Conservation (phyloP, 2,329 filamentous ascomycete genomes). For the Colletotrichum camelliae region DNA sequence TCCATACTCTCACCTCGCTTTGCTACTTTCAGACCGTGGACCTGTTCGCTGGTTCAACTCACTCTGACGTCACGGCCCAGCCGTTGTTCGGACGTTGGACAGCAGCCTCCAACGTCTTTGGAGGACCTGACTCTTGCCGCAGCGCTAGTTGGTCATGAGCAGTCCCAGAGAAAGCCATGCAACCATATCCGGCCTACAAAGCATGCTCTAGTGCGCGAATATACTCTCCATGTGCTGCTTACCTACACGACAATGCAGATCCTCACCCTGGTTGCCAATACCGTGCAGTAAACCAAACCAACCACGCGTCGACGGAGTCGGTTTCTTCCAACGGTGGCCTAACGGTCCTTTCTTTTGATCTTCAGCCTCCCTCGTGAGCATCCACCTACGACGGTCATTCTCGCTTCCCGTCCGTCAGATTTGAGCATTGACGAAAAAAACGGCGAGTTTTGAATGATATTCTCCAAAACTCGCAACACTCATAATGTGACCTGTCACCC, state of each 20-base stretch:
- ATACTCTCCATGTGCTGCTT: neutral
- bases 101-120: neutral
- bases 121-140: constrained; percentile 1
- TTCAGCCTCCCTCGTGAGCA: neutral
- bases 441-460: neutral
- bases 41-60: neutral
- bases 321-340: neutral
- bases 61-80: constrained; percentile 13
- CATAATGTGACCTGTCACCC: constrained; percentile 12
- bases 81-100: neutral
- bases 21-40: neutral
- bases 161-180: neutral
- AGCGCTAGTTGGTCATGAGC: constrained; percentile 13
- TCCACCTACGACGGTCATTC: neutral
- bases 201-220: constrained; percentile 17
- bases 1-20: neutral
- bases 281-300: neutral
- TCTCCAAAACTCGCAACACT: neutral
- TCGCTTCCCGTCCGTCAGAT: neutral
- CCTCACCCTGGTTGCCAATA: neutral
- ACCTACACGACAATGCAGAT: neutral
- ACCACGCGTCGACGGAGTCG: neutral
- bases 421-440: neutral
- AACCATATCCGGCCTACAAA: neutral
- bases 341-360: neutral